Evolutionary conservation across 345 rosid genomes (phyloP), one percentile per base, ranked within the genome.

Genomic region (Dimocarpus longan): DNA sequence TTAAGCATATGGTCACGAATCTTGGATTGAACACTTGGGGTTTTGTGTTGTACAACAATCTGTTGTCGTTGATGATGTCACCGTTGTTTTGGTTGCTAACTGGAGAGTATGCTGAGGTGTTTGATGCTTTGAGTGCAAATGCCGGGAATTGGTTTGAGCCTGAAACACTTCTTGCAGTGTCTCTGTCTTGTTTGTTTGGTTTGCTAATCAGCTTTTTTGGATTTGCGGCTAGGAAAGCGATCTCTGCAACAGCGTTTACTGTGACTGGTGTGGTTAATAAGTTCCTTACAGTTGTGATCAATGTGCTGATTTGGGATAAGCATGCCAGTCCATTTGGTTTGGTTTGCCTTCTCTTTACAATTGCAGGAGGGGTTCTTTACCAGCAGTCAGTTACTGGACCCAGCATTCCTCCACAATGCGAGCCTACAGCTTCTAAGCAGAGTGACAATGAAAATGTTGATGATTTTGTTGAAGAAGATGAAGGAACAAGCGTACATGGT

Each of bases 11-110:
- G 89, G 98, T 96, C 10, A 93, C 97, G 16, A 91, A 85, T 88
- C 91, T 96, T 39, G 98, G 97, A 70, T 86, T 96, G 90, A 96
- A 93, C 86, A 94, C 97, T 28, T 96, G 99, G 99, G 99, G 99
- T 42, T 93, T 89, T 76, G 99, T 96, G 64, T 44, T 93, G 18
- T 96, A 96, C 82, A 96, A 96, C 82, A 94, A 96, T 78, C 85
- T 96, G 54, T 81, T 96, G 77, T 94, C 99, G 0, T 85, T 96
- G 85, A 91, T 94, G 93, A 88, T 94, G 66, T 94, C 99, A 0
- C 99, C 99, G 0, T n/a, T 94, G 37, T 96, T 96, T 81, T 94
- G 97, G 99, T 64, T 96, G 66, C 77, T 93, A 48, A 96, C 99
- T 0, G 97, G 97, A 10, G 99, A 96, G 77, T 85, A 91, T 12